Evolutionary conservation across 495 filamentous ascomycete genomes (phyloP), one percentile per base, ranked within the genome.

Genomic region (Podospora pseudoanserina): DNA sequence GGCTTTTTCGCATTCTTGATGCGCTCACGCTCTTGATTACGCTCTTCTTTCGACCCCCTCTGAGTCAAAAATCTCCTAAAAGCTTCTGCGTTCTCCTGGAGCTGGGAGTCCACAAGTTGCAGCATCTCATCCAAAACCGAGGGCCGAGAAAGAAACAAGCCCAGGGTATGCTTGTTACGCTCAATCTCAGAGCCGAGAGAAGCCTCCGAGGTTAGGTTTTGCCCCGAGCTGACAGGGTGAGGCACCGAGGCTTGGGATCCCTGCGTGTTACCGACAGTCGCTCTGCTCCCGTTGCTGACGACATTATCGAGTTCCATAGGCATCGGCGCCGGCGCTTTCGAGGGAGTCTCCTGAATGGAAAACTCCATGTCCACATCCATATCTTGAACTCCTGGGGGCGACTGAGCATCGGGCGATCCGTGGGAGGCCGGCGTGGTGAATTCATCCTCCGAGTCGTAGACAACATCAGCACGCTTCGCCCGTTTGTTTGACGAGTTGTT

Each of bases 381-480:
- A n/a, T 7, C 55, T 58, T 4, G 55, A n/a, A 6, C n/a, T 7
- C 18, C 55, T 9, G 15, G n/a, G 23, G 55, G 55, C 9, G 19
- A 19, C 9, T 67, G n/a, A 58, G 55, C n/a, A 0, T 58, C 55
- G 23, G 55, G 55, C 55, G 55, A 58, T 58, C n/a, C n/a, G 23
- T 58, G n/a, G 23, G 55, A 26, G 20, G 15, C n/a, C 18, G 55
- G 55, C n/a, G 55, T 58, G n/a, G 55, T 58, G 55, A 58, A 58
- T n/a, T 58, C 55, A 58, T 58, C 68, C 11, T 67, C 58, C 4
- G 85, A 86, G 68, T 86, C 85, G 69, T 75, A 69, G 27, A 85
- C 80, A 28, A 79, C 63, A 5, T 74, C 72, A 16, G 74, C 69
- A 9, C 62, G 63, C 54, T 64, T 67, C 3, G 67, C 26, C 32